A percentile compares a stretch with the other conserved stretches of the same genome.
phyloP scores from a whole-genome alignment of 2,329 filamentous ascomycete genomes.

The Lachnellula occidentalis region DNA sequence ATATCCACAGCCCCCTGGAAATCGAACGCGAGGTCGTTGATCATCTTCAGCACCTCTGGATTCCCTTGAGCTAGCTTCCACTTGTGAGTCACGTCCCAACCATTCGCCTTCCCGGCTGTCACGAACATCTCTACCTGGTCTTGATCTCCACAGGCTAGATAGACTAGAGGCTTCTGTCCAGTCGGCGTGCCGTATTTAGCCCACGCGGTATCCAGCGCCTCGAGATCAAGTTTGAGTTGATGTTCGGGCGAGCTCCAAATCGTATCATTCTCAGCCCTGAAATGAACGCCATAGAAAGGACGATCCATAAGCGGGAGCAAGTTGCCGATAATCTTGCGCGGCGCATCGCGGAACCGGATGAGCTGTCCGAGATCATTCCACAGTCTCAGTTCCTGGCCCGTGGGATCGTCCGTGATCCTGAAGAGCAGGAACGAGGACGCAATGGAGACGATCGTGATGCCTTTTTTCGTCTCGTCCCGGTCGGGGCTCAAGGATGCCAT shows the following conservation, averaged over 20 bases:
- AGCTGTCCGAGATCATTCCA: conserved; percentile 33
- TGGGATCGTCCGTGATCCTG: conserved; percentile 34
- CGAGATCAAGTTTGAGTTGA: conserved; percentile 32
- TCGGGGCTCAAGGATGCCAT: conserved; percentile 6
- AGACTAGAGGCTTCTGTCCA: conserved; percentile 28
- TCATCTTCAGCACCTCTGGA: conserved; percentile 15
- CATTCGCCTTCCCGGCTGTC: conserved; percentile 26
- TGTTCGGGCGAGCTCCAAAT: conserved; percentile 34
- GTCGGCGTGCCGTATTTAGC: conserved; percentile 18
- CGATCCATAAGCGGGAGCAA: conserved; percentile 24
- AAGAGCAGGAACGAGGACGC: conserved; percentile 32
- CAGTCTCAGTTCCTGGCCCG: conserved; percentile 29
- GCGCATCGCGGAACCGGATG: conserved; percentile 29
- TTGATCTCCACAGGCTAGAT: conserved; percentile 34
- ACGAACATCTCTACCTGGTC: conserved; percentile 30
- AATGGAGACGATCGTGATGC: conserved; percentile 30
- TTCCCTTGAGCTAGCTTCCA: conserved; percentile 26
- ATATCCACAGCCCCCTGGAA: conserved; percentile 34
- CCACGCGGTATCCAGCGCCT: conserved; percentile 33
- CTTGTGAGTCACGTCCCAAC: conserved; percentile 34
- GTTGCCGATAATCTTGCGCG: conserved; percentile 24
- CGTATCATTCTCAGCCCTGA: conserved; percentile 34
- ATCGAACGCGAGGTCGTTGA: conserved; percentile 31
- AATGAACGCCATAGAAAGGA: conserved; percentile 34
- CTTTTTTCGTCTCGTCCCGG: conserved; percentile 15